Conservation (phyloP, 2,329 filamentous ascomycete genomes). For the Coniella vitis region DNA sequence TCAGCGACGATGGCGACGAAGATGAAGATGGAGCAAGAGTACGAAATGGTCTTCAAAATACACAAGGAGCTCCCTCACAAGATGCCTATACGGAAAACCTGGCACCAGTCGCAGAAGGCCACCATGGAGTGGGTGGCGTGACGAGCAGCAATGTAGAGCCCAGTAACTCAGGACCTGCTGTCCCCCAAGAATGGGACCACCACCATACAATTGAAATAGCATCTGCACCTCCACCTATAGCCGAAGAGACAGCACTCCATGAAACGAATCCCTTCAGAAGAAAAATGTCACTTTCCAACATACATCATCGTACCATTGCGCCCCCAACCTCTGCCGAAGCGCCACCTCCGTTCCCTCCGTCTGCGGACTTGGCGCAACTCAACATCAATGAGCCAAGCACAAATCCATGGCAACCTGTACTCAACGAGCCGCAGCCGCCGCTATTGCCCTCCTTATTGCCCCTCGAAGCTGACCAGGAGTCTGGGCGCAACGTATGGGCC, state of each 20-base stretch:
- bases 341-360: conserved; percentile 22
- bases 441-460: conserved; percentile 22
- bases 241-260: conserved; percentile 1
- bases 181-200: not conserved
- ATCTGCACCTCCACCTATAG: not conserved
- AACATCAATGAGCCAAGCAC: conserved; percentile 34
- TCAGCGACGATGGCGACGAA: conserved; percentile 9
- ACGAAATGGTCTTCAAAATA: not conserved
- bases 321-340: conserved; percentile 12
- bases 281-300: conserved; percentile 27
- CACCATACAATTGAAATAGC: not conserved
- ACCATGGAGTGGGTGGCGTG: not conserved
- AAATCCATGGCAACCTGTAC: conserved; percentile 39
- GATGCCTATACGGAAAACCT: not conserved
- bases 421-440: conserved; percentile 24
- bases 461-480: conserved; percentile 24
- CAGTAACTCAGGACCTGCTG: not conserved
- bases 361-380: conserved; percentile 35
- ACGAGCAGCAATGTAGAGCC: not conserved
- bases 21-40: not conserved
- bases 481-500: conserved; percentile 30
- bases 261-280: conserved; percentile 51
- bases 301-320: conserved; percentile 1
- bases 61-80: not conserved
- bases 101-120: not conserved